Evolutionary conservation across 768 basidiomycete genomes (phyloP).

Genomic region (Rhodotorula babjevae): DNA sequence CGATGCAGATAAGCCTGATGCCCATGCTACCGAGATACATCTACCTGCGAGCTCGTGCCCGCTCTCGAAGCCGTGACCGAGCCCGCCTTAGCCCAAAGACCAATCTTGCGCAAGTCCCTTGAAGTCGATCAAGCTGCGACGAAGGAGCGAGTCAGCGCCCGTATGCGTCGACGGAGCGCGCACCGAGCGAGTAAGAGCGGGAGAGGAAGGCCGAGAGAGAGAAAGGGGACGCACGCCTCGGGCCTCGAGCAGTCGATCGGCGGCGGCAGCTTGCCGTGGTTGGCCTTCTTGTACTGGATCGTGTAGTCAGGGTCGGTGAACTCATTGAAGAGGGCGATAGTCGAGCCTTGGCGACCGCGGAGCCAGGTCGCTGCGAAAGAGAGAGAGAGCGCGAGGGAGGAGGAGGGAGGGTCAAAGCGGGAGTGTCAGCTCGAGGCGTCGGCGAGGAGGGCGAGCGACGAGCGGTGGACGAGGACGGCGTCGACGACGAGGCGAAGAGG

Average conservation of each 20-base stretch:
- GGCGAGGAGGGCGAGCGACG: neutral
- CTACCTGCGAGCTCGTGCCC: too few relatives aligned
- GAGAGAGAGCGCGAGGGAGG: too few relatives aligned
- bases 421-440: neutral
- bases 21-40: too few relatives aligned
- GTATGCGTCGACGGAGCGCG: neutral
- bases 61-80: too few relatives aligned
- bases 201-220: neutral
- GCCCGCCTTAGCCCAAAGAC: neutral
- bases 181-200: too few relatives aligned
- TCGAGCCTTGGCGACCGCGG: slow-evolving; percentile 15
- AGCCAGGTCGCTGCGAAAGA: slow-evolving; percentile 23
- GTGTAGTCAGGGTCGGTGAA: slow-evolving; percentile 16
- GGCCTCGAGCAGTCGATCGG: slow-evolving; percentile 16
- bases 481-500: too few relatives aligned
- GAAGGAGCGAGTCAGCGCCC: neutral
- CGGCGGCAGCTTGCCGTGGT: slow-evolving; percentile 18
- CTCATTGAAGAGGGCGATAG: slow-evolving; percentile 26
- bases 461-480: too few relatives aligned
- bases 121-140: neutral
- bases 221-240: slow-evolving; percentile 6
- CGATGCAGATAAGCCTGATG: too few relatives aligned
- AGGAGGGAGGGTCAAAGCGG: too few relatives aligned
- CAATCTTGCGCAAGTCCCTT: slow-evolving; percentile 16
- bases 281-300: neutral